Base-by-base conservation (phyloP, 2,329 filamentous ascomycete species). In the Xylariaceae sp. region DNA sequence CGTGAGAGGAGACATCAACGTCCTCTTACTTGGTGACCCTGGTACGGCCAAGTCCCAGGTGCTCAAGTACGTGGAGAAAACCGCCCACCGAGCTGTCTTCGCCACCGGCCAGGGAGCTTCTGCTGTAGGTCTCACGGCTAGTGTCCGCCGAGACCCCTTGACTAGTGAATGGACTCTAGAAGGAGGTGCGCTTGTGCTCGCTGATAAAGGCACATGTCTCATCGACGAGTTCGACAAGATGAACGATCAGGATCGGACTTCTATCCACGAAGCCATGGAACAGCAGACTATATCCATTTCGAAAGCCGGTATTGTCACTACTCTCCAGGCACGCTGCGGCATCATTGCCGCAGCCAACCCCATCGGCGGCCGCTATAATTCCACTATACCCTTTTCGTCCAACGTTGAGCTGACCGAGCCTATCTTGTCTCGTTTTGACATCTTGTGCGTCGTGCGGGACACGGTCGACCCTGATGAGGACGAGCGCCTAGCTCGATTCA, bases 171-270 rank as follows among this genome's bases (percentile, higher is more conserved):
- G 95, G 93, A 98, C 95, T 5, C 80, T 99, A 2, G 95, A 99
- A 77, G 95, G 95, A 61, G 95, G 95, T 70, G 95, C 95, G 3
- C 81, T 99, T 10, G 95, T 99, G 68, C 85, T 99, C 53, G 95
- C 95, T 16, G 95, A 99, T 73, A 89, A 91, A 63, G 95, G 95
- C 41, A 96, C 91, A 16, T 98, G 95, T 70, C 81, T 99, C 26
- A 99, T 99, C 61, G 95, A 99, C 68, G 95, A 99, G 75, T 99
- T 99, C 68, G 95, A 99, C 83, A 99, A 99, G 82, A 99, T 99
- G 95, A 98, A 98, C 73, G 95, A 99, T 72, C 92, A 98, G 71
- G 95, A 99, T 74, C 87, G 95, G 63, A 98, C 95, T 1, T 96
- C 92, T 7, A 99, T 99, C 66, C 95, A 99, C 82, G 95, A 99